These are phyloP conservation scores for Xerocomellus intermedius DNA, from an alignment of 768 basidiomycete genomes.

Conservation along the genomic window DNA sequence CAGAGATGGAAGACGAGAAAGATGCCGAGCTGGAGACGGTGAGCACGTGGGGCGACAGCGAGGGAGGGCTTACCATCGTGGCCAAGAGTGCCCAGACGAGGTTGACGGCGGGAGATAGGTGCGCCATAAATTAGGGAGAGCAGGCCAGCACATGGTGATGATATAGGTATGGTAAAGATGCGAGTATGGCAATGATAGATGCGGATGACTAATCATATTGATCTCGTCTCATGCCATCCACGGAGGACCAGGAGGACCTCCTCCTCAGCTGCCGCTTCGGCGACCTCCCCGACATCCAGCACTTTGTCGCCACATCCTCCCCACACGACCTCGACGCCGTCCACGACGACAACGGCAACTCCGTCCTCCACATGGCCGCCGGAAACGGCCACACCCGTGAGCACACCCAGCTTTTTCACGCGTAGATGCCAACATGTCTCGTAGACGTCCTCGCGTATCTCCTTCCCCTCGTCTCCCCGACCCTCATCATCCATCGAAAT, in stretches of 20 bases:
- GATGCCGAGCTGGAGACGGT: conserved; percentile 44
- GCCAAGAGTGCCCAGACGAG: conserved; percentile 64
- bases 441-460: conserved; percentile 77
- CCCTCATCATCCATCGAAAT: conserved; percentile 64
- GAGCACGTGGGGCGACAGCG: not conserved
- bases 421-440: not conserved
- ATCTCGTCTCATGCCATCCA: conserved; percentile 17
- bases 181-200: no score
- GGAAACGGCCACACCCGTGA: conserved; percentile 89
- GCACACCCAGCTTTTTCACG: conserved; percentile 5
- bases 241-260: conserved; percentile 67
- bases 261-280: conserved; percentile 87
- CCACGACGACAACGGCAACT: conserved; percentile 78
- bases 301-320: conserved; percentile 63
- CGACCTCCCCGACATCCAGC: conserved; percentile 74
- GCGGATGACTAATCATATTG: no score
- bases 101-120: conserved; percentile 57
- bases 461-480: conserved; percentile 54
- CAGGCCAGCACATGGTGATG: no score
- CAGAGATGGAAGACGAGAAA: conserved; percentile 76
- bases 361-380: conserved; percentile 79
- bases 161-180: no score
- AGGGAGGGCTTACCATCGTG: conserved; percentile 38
- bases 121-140: conserved; percentile 22
- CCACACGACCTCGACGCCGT: conserved; percentile 43